Conservation (phyloP, 306 rosid genomes). For the Cyclanthera cordifolia region DNA sequence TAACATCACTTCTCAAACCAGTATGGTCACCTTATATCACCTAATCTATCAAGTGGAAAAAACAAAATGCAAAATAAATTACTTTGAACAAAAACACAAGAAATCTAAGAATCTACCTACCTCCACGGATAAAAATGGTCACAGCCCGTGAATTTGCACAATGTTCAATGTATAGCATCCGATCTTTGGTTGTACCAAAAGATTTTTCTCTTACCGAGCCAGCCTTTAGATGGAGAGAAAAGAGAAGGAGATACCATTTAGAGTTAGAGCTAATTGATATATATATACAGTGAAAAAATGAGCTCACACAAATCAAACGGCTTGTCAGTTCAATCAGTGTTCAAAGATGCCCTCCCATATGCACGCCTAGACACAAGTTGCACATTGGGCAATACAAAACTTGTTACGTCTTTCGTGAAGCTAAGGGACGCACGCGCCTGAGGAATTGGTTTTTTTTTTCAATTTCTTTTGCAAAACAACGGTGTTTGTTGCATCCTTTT, state of each 20-base stretch:
- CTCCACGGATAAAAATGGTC: constrained; percentile 85
- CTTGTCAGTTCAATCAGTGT: not conserved
- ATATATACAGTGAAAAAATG: not conserved
- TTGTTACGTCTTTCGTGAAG: too few relatives aligned
- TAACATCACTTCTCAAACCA: not conserved
- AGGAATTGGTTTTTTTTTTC: too few relatives aligned
- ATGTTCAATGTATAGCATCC: constrained; percentile 91
- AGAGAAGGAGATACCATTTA: not conserved
- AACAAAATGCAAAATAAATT: constrained; percentile 1
- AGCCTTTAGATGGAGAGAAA: constrained; percentile 34
- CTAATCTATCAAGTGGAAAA: not conserved
- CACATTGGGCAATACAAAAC: too few relatives aligned
- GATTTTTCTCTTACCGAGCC: constrained; percentile 87
- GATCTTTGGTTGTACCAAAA: constrained; percentile 93
- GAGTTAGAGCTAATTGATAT: not conserved
- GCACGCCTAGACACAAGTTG: too few relatives aligned
- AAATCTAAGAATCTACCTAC: constrained; percentile 21
- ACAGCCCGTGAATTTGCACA: constrained; percentile 98
- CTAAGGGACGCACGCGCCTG: too few relatives aligned
- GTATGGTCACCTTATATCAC: not conserved
- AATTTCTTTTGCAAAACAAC: too few relatives aligned
- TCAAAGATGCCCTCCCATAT: too few relatives aligned
- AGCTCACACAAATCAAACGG: not conserved
- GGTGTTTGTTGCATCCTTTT: too few relatives aligned
- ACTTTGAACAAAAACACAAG: not conserved